A percentile compares a stretch with the other conserved stretches of the same genome.
Evolutionary conservation across 805 yeast species (phyloP).

Genomic region (Saturnispora zaruensis): DNA sequence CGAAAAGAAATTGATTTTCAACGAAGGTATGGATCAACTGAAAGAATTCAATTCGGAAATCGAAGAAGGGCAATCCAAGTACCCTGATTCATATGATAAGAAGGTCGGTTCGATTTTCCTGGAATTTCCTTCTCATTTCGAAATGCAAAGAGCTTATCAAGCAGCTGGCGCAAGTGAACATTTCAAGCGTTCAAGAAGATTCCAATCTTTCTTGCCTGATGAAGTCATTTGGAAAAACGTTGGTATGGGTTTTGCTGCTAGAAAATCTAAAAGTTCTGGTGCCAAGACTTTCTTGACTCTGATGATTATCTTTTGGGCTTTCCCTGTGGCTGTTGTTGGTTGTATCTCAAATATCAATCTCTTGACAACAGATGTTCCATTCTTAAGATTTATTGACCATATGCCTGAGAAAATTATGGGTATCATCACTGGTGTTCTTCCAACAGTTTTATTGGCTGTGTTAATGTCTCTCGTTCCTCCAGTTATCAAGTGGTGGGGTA

Average conservation of each 20-base stretch:
- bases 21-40: slow-evolving; percentile 58
- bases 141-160: slow-evolving; percentile 84
- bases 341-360: slow-evolving; percentile 77
- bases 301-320: slow-evolving; percentile 83
- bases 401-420: slow-evolving; percentile 70
- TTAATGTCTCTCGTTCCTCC: slow-evolving; percentile 86
- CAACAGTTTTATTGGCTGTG: slow-evolving; percentile 70
- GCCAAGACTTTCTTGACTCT: slow-evolving; percentile 59
- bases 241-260: slow-evolving; percentile 45
- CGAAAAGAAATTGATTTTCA: slow-evolving; percentile 76
- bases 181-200: slow-evolving; percentile 38
- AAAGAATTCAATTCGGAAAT: slow-evolving; percentile 65
- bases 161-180: slow-evolving; percentile 51
- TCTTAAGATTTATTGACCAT: slow-evolving; percentile 65
- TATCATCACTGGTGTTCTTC: slow-evolving; percentile 78
- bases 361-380: slow-evolving; percentile 61
- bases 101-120: slow-evolving; percentile 65
- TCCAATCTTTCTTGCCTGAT: slow-evolving; percentile 64
- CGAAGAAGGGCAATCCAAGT: slow-evolving; percentile 43
- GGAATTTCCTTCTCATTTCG: slow-evolving; percentile 76
- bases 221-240: slow-evolving; percentile 82
- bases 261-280: slow-evolving; percentile 46
- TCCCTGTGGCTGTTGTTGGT: slow-evolving; percentile 98
- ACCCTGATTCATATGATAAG: slow-evolving; percentile 36
- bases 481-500: slow-evolving; percentile 70